Evolutionary conservation across 2,329 filamentous ascomycete genomes (phyloP), one percentile per base, ranked within the genome.

Genomic region (Xylariaceae sp.): DNA sequence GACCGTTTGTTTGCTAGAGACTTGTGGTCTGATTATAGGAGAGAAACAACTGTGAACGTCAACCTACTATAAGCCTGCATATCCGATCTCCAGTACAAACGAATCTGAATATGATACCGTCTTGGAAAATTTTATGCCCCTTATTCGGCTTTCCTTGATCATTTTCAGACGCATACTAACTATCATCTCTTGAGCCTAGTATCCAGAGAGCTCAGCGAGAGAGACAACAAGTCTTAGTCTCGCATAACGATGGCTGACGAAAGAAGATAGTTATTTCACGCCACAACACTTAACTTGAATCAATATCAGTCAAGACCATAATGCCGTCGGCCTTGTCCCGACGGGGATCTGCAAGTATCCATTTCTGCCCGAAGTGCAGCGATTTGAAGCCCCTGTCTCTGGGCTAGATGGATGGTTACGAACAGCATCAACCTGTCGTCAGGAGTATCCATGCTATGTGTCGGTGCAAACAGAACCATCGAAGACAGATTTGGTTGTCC

Each of bases 261-360:
- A 48, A 20, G 18, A 42, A 5, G 55, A 37, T 35, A 26, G 30
- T 18, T 15, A 50, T 51, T 33, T 37, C 16, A 47, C 39, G 29
- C 46, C 44, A 48, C 41, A 45, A 49, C 33, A 52, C 57, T 55
- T 32, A 48, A 60, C 53, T 48, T 62, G 54, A 59, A 58, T 57
- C 53, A 24, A 26, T 45, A 18, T 43, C 21, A 39, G 30, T 53
- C 37, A 47, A 47, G 46, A 32, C 16, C 36, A 24, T 40, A 41
- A 61, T 52, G 43, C 52, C 20, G 50, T 58, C 49, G 55, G 55
- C 55, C 43, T 48, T 29, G 29, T 59, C 39, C 62, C 57, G 57
- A 51, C 65, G 65, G 66, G 46, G 55, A 51, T 48, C 48, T 58
- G 65, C 63, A 68, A 64, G 50, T 27, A 42, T 41, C 54, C 45